These are phyloP conservation scores for Rhododendron ferrugineum DNA, from an alignment of 148 eudicot species.

Conservation along the genomic window DNA sequence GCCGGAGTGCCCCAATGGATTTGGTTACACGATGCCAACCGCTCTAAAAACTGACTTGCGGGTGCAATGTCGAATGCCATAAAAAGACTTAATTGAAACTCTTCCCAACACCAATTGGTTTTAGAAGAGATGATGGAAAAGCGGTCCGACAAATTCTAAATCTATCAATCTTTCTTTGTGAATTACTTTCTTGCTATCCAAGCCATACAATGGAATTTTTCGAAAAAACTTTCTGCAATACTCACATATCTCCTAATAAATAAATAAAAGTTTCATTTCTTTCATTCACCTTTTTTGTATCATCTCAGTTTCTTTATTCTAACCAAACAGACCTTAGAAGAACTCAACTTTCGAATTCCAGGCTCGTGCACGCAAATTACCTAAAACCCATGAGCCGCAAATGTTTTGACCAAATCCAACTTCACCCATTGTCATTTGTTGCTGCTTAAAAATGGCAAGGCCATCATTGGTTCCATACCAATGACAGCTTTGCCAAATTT, in stretches of 20 bases:
- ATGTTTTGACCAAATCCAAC: background rate
- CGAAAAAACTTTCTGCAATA: background rate
- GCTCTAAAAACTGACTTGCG: too few relatives aligned
- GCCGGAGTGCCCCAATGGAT: too few relatives aligned
- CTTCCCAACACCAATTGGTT: too few relatives aligned
- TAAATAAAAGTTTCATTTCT: background rate
- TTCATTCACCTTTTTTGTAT: background rate
- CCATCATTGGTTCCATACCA: background rate
- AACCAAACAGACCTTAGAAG: background rate
- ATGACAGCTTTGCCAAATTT: background rate
- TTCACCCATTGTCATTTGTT: background rate
- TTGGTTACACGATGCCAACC: too few relatives aligned
- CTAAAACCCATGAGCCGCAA: background rate
- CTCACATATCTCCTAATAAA: background rate
- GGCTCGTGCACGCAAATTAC: background rate
- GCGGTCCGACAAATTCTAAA: background rate
- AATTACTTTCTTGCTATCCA: background rate
- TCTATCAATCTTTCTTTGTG: background rate
- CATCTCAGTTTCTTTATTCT: background rate
- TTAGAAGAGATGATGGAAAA: too few relatives aligned
- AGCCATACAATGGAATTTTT: background rate
- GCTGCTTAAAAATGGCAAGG: background rate
- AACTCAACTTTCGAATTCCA: background rate
- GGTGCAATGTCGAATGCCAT: too few relatives aligned
- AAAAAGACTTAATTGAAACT: too few relatives aligned